phyloP scores from a whole-genome alignment of 495 filamentous ascomycete species.

The Hypoxylon rickii region DNA sequence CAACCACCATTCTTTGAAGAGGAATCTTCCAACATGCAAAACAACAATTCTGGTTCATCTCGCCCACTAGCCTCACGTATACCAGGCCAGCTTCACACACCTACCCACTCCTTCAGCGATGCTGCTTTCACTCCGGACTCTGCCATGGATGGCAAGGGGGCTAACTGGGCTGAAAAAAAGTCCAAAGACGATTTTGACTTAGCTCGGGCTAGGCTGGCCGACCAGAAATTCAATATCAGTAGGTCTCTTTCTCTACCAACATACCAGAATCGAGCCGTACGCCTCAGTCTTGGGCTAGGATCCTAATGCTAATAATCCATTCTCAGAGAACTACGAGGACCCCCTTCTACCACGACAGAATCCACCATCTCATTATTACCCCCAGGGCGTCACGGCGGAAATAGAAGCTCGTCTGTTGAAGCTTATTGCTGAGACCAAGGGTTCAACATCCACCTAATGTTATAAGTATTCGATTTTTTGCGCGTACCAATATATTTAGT shows the following conservation, averaged over 20 bases:
- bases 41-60: conserved; percentile 32
- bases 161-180: conserved; percentile 60
- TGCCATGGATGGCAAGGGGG: conserved; percentile 47
- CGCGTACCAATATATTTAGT: too few relatives aligned
- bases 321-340: conserved; percentile 46
- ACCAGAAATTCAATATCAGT: conserved; percentile 50
- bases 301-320: too few relatives aligned
- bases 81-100: conserved; percentile 28
- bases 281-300: too few relatives aligned
- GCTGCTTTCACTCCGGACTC: conserved; percentile 29
- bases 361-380: conserved; percentile 39
- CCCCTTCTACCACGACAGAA: conserved; percentile 43
- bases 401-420: conserved; percentile 39
- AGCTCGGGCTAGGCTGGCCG: conserved; percentile 39
- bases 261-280: too few relatives aligned
- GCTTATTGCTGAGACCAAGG: conserved; percentile 41
- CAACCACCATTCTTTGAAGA: background rate
- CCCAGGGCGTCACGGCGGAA: conserved; percentile 39
- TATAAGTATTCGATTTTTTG: too few relatives aligned
- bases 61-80: conserved; percentile 37
- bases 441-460: too few relatives aligned
- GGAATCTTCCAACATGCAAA: conserved; percentile 22
- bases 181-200: conserved; percentile 63
- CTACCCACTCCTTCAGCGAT: conserved; percentile 32
- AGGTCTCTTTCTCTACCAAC: conserved; percentile 14